Evolutionary conservation across 176 grass and related monocot genomes (phyloP).

Genomic region (Eremochloa ophiuroides): DNA sequence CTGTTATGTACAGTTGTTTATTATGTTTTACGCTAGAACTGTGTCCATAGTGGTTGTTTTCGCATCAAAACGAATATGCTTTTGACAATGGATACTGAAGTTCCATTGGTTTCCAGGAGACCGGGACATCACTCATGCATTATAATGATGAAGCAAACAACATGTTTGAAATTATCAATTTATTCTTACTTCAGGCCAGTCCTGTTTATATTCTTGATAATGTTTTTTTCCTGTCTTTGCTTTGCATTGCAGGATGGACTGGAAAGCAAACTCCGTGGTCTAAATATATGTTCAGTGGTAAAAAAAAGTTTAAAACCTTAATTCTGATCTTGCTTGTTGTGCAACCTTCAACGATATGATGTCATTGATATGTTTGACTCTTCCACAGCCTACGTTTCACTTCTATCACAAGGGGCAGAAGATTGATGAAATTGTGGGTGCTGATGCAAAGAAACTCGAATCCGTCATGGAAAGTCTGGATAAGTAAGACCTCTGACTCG

Average conservation of each 20-base stretch:
- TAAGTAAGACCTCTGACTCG: conserved; percentile 1
- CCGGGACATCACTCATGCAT: background rate
- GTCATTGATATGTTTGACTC: background rate
- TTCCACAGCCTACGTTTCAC: conserved; percentile 40
- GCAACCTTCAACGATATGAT: background rate
- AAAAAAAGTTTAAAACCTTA: background rate
- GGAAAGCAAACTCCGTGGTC: background rate
- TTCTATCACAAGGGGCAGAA: conserved; percentile 47
- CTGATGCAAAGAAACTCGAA: conserved; percentile 27
- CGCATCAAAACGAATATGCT: background rate
- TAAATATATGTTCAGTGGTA: conserved; percentile 49
- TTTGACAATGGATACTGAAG: background rate
- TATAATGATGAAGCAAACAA: background rate
- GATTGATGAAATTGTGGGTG: conserved; percentile 31
- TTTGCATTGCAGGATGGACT: conserved; percentile 43
- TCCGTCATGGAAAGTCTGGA: conserved; percentile 45
- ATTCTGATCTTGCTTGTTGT: background rate
- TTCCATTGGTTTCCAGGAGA: background rate
- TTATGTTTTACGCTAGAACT: background rate
- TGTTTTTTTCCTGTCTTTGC: background rate
- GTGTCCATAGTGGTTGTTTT: background rate
- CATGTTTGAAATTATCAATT: background rate
- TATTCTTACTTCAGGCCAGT: background rate
- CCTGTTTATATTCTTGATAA: background rate
- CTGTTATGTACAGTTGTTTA: background rate